A percentile compares a stretch with the other conserved stretches of the same genome.
Evolutionary conservation across 495 filamentous ascomycete genomes (phyloP).

Genomic region (Clavariopsis aquatica): DNA sequence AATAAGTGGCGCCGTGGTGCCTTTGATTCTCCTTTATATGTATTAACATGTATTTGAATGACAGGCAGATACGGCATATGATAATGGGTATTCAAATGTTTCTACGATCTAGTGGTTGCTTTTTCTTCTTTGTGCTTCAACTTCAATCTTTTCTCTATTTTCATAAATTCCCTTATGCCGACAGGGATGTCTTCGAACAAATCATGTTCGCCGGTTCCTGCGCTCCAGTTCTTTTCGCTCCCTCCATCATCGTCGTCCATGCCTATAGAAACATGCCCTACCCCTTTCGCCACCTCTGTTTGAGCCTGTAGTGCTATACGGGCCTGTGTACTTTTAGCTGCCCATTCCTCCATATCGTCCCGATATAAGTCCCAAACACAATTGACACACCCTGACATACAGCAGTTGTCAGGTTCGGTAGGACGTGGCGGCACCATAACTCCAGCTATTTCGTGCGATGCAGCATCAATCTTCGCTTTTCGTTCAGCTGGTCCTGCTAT

Average conservation of each 20-base stretch:
- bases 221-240: constrained; percentile 66
- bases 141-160: constrained; percentile 88
- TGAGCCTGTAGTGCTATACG: constrained; percentile 47
- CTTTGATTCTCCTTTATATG: no score
- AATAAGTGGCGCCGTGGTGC: no score
- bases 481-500: constrained; percentile 70
- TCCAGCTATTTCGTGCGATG: constrained; percentile 68
- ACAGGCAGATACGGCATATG: no score
- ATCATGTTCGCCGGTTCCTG: constrained; percentile 54
- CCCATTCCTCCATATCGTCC: constrained; percentile 91
- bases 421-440: constrained; percentile 80
- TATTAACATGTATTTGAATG: no score
- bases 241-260: no score
- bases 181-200: constrained; percentile 83
- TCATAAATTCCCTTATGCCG: constrained; percentile 96
- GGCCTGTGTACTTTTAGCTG: constrained; percentile 59
- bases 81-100: constrained; percentile 2
- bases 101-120: constrained; percentile 9
- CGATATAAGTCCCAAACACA: constrained; percentile 93
- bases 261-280: no score
- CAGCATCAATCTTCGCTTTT: constrained; percentile 58
- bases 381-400: constrained; percentile 97
- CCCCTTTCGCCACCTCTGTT: constrained; percentile 43
- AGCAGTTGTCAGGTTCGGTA: constrained; percentile 95
- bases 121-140: constrained; percentile 57